A percentile compares a stretch with the other conserved stretches of the same genome.
Conservation (phyloP, 1,139 yeast species). For the Pichia sp. region DNA sequence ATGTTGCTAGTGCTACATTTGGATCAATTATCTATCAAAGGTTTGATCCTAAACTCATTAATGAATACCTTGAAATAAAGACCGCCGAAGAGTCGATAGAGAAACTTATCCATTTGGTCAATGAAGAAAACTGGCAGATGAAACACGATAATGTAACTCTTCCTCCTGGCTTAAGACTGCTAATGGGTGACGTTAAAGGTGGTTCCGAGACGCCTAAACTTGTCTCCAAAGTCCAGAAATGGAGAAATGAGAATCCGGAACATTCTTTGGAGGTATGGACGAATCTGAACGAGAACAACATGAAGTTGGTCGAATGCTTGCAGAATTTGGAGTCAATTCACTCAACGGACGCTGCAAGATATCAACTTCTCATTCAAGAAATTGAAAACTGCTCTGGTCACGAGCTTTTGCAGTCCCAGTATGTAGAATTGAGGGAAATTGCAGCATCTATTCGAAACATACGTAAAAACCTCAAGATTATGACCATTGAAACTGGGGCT, state of each 20-base stretch:
- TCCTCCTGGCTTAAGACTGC: constrained; percentile 57
- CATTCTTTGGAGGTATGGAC: constrained; percentile 46
- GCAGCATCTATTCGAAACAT: constrained; percentile 37
- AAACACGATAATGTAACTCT: constrained; percentile 44
- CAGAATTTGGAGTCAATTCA: constrained; percentile 31
- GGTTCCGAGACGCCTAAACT: constrained; percentile 94
- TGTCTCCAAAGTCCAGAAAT: constrained; percentile 64
- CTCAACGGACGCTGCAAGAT: not conserved
- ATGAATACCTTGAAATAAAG: constrained; percentile 27
- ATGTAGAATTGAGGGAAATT: constrained; percentile 15
- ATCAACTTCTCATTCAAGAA: not conserved
- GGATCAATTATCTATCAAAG: constrained; percentile 82
- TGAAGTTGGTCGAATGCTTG: constrained; percentile 43
- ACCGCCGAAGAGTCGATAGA: constrained; percentile 15
- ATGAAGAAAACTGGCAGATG: constrained; percentile 50
- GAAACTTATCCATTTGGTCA: constrained; percentile 33
- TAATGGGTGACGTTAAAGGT: constrained; percentile 90
- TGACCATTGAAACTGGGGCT: constrained; percentile 66
- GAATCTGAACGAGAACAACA: constrained; percentile 50
- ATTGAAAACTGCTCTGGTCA: not conserved
- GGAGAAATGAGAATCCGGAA: constrained; percentile 53
- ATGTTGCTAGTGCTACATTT: constrained; percentile 89
- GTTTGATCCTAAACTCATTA: constrained; percentile 50
- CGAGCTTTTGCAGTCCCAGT: constrained; percentile 1
- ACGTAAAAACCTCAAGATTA: constrained; percentile 43